A percentile compares a stretch with the other conserved stretches of the same genome.
Evolutionary conservation across 306 rosid genomes (phyloP).

Genomic region (Ormosia emarginata): DNA sequence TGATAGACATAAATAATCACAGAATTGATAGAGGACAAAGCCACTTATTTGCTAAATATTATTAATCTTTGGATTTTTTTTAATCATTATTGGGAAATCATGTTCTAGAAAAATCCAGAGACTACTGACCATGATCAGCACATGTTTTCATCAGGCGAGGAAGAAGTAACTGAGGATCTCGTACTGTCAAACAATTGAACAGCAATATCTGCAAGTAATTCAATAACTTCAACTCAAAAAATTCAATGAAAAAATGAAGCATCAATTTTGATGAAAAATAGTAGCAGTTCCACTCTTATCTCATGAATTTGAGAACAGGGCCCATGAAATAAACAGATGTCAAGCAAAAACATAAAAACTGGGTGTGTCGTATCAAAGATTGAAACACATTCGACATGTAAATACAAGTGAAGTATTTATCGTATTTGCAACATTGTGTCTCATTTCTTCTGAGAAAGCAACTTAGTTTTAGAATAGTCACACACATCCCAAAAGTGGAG

Average conservation of each 20-base stretch:
- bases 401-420: not conserved
- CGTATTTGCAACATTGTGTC: not conserved
- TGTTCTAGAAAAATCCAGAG: conserved; percentile 3
- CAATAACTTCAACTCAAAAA: conserved; percentile 17
- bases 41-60: not conserved
- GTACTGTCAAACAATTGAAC: conserved; percentile 90
- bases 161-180: conserved; percentile 90
- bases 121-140: conserved; percentile 70
- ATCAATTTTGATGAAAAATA: not conserved
- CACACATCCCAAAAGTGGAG: not conserved
- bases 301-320: not conserved
- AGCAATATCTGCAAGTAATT: conserved; percentile 70
- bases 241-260: conserved; percentile 8
- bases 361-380: not conserved
- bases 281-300: not conserved
- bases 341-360: conserved; percentile 3
- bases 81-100: not conserved
- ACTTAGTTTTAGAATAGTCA: not conserved
- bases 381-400: not conserved
- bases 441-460: not conserved
- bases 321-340: not conserved
- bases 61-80: not conserved
- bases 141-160: conserved; percentile 81
- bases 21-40: not conserved
- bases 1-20: not conserved